Evolutionary conservation across 2,329 filamentous ascomycete genomes (phyloP).

Genomic region (Pleurostoma richardsiae): DNA sequence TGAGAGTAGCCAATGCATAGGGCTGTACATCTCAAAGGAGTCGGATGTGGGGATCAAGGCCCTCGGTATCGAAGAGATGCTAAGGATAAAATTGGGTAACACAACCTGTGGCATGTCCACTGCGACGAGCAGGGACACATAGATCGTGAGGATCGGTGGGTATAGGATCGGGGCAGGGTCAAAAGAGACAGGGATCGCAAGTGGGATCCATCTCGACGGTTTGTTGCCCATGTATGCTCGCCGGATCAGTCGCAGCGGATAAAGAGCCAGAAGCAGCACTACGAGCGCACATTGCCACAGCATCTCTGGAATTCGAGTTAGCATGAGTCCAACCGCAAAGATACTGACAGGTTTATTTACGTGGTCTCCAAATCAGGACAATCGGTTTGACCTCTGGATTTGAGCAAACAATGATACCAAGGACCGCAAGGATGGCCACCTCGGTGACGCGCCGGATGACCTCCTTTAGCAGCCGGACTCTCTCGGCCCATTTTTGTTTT

Average conservation of each 20-base stretch:
- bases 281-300: slow-evolving; percentile 27
- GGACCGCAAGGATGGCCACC: slow-evolving; percentile 40
- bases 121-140: slow-evolving; percentile 71
- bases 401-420: slow-evolving; percentile 42
- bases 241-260: slow-evolving; percentile 54
- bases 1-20: slow-evolving; percentile 75
- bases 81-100: slow-evolving; percentile 76
- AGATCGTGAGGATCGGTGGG: slow-evolving; percentile 68
- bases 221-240: slow-evolving; percentile 38
- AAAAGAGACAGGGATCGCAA: slow-evolving; percentile 67
- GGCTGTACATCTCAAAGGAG: slow-evolving; percentile 51
- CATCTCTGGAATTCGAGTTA: slow-evolving; percentile 31
- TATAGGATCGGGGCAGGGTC: slow-evolving; percentile 91
- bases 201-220: slow-evolving; percentile 30
- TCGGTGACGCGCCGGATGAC: slow-evolving; percentile 48
- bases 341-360: slow-evolving; percentile 25
- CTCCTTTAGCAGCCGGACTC: slow-evolving; percentile 40
- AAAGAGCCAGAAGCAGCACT: slow-evolving; percentile 38
- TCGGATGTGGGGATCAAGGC: slow-evolving; percentile 63
- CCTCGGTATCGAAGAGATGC: slow-evolving; percentile 71
- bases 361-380: slow-evolving; percentile 40
- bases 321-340: not conserved
- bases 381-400: slow-evolving; percentile 42
- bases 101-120: slow-evolving; percentile 56
- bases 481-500: slow-evolving; percentile 22